phyloP scores from a whole-genome alignment of 164 flowering plant genomes.

The Protea cynaroides region DNA sequence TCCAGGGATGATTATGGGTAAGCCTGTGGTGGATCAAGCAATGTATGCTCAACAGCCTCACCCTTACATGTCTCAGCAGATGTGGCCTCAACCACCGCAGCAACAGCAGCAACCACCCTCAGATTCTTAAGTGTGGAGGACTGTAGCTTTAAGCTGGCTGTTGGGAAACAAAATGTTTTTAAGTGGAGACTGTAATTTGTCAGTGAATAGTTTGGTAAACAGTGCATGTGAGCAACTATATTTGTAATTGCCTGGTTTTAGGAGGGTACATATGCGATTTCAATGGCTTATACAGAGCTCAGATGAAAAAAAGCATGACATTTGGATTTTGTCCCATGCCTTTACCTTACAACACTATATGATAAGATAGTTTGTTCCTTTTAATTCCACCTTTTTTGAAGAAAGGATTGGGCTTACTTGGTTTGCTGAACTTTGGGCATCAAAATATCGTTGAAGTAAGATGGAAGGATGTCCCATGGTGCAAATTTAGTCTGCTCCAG shows the following conservation, averaged over 20 bases:
- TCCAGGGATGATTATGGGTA: conserved; percentile 20
- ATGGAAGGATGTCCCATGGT: no score
- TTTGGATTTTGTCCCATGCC: background rate
- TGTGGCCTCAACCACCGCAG: conserved; percentile 30
- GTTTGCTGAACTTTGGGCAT: no score
- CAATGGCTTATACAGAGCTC: background rate
- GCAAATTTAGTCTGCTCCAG: no score
- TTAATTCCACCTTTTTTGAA: background rate
- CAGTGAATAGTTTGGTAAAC: background rate
- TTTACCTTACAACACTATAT: background rate
- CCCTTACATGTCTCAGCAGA: conserved; percentile 34
- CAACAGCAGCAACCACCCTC: conserved; percentile 21
- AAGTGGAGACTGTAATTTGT: background rate
- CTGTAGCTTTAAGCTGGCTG: background rate
- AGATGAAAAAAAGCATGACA: background rate
- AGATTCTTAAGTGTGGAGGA: conserved; percentile 21
- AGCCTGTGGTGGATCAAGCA: conserved; percentile 32
- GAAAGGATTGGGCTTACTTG: no score
- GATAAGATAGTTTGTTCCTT: background rate
- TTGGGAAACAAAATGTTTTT: background rate
- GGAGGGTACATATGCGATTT: background rate
- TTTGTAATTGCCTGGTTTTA: background rate
- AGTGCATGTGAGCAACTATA: no score
- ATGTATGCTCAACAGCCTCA: conserved; percentile 38
- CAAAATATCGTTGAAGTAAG: no score